A percentile compares a stretch with the other conserved stretches of the same genome.
Conservation (phyloP, 208 protist genomes). For the Phytomonas francai region DNA sequence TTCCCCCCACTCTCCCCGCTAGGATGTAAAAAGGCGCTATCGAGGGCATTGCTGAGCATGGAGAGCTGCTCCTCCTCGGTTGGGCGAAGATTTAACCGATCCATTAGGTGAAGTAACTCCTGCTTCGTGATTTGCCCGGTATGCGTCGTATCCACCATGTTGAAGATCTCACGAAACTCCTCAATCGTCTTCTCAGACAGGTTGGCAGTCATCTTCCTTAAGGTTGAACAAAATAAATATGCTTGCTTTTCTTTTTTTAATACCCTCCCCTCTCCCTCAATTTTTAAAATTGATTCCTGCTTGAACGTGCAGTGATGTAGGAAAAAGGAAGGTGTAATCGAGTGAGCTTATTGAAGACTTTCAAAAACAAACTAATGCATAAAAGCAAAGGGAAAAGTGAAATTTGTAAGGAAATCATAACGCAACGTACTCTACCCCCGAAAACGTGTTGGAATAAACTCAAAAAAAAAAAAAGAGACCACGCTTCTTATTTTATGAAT, state of each 20-base stretch:
- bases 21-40: not conserved
- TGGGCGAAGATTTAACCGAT: conserved; percentile 71
- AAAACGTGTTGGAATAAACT: not conserved
- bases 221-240: not conserved
- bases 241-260: conserved; percentile 1
- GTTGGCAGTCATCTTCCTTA: conserved; percentile 18
- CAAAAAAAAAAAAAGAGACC: not conserved
- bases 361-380: not conserved
- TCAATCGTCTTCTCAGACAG: conserved; percentile 61
- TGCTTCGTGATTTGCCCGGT: conserved; percentile 57
- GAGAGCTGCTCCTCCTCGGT: conserved; percentile 83
- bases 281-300: not conserved
- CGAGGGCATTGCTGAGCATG: conserved; percentile 60
- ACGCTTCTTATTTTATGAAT: not conserved
- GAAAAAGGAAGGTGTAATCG: not conserved
- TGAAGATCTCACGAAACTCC: conserved; percentile 92
- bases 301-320: not conserved
- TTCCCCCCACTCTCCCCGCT: not conserved
- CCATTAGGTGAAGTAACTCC: conserved; percentile 84
- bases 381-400: too few species aligned
- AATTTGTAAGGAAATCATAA: not conserved
- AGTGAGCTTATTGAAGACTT: conserved; percentile 4
- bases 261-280: not conserved
- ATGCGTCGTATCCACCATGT: conserved; percentile 82
- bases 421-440: not conserved